Percentiles rank a stretch among this genome's conserved stretches.
Conservation (phyloP, 164 flowering plant species). For the Macadamia tetraphylla region DNA sequence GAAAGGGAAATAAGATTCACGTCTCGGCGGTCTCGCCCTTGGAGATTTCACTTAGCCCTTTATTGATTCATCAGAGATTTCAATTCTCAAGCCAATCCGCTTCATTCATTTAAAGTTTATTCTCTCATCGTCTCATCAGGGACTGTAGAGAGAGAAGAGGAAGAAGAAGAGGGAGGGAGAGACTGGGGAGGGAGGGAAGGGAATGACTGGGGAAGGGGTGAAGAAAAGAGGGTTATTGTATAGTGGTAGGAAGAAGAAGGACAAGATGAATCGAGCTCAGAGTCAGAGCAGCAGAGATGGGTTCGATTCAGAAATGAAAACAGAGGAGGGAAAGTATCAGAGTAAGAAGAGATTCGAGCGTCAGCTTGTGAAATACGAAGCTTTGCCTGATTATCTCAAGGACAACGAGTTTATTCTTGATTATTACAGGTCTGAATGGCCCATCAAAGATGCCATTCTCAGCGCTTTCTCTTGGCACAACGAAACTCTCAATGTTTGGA, state of each 20-base stretch:
- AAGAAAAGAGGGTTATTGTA: background rate
- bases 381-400: constrained; percentile 69
- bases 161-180: too few species aligned
- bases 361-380: constrained; percentile 63
- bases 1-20: too few species aligned
- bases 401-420: constrained; percentile 85
- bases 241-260: background rate
- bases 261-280: background rate
- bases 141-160: too few species aligned
- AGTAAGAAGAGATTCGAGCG: constrained; percentile 23
- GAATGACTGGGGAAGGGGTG: background rate
- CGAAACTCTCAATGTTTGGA: constrained; percentile 92
- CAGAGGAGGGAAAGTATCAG: background rate
- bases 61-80: too few species aligned
- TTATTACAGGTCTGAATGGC: constrained; percentile 84
- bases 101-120: too few species aligned
- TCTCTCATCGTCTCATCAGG: too few species aligned
- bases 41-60: too few species aligned
- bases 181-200: background rate
- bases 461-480: constrained; percentile 85
- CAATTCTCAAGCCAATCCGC: too few species aligned
- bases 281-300: too few species aligned
- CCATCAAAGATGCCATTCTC: constrained; percentile 57
- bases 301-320: background rate
- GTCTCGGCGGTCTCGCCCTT: too few species aligned